These are phyloP conservation scores for Penicillium rolfsii DNA, from an alignment of 2,329 filamentous ascomycete genomes.

Conservation along the genomic window DNA sequence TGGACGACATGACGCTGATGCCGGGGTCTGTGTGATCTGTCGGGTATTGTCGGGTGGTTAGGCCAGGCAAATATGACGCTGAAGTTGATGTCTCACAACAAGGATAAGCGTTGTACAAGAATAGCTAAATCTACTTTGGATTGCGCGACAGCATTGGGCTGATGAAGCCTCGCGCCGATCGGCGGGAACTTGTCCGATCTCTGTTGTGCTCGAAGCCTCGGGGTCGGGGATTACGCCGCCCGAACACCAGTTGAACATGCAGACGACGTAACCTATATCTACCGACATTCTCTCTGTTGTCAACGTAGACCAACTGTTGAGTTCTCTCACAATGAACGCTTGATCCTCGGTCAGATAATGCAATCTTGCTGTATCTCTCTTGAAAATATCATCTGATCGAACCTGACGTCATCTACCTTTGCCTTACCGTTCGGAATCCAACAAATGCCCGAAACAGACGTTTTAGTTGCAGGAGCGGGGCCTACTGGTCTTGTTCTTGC, in stretches of 20 bases:
- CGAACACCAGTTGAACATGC: constrained; percentile 11
- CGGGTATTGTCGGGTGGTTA: background rate
- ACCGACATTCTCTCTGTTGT: background rate
- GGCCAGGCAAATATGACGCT: too few species aligned
- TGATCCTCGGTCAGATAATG: background rate
- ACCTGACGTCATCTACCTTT: background rate
- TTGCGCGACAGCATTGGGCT: background rate
- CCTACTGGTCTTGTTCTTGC: constrained; percentile 38
- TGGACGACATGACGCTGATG: constrained; percentile 24
- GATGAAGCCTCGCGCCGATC: constrained; percentile 11
- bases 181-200: constrained; percentile 14
- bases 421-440: background rate
- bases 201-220: constrained; percentile 7
- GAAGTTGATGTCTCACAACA: background rate
- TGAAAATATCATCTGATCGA: background rate
- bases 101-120: constrained; percentile 2
- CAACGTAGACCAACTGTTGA: too few species aligned
- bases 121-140: background rate
- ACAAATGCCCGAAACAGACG: constrained; percentile 18
- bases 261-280: background rate
- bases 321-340: too few species aligned
- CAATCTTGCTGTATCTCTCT: background rate
- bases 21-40: constrained; percentile 7
- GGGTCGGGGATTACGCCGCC: constrained; percentile 18
- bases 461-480: constrained; percentile 37